Conservation (phyloP, 371 early-diverging fungal genomes). For the Apophysomyces sp. region DNA sequence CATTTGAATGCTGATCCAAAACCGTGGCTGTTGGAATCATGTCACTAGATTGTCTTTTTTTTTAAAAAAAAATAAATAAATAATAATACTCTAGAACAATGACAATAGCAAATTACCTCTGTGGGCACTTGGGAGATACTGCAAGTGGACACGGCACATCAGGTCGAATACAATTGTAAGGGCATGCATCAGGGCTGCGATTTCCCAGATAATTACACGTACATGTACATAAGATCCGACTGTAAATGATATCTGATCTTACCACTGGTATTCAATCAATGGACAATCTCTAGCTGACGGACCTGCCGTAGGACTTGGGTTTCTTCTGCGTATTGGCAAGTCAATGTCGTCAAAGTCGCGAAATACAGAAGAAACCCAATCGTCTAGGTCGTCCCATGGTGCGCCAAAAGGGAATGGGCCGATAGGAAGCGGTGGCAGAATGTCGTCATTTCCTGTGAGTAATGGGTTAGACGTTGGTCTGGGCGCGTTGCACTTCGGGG, state of each 20-base stretch:
- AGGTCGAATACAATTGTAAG: conserved; percentile 14
- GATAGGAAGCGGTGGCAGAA: neutral
- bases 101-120: neutral
- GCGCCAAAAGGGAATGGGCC: neutral
- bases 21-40: too few species aligned
- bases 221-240: conserved; percentile 13
- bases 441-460: neutral
- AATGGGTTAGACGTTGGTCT: neutral
- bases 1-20: too few species aligned
- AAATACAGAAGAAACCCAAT: neutral
- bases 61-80: neutral
- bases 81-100: neutral
- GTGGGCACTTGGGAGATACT: conserved; percentile 1
- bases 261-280: conserved; percentile 12
- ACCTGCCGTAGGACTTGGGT: neutral
- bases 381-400: neutral
- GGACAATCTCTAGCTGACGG: conserved; percentile 1
- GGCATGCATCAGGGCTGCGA: conserved; percentile 14
- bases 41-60: neutral
- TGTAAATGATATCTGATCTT: conserved; percentile 8
- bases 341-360: too few species aligned
- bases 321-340: neutral
- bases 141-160: conserved; percentile 11
- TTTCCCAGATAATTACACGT: too few species aligned
- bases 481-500: conserved; percentile 11